Evolutionary conservation across 2,329 filamentous ascomycete species (phyloP).

Genomic region (Pseudocercospora vitis): DNA sequence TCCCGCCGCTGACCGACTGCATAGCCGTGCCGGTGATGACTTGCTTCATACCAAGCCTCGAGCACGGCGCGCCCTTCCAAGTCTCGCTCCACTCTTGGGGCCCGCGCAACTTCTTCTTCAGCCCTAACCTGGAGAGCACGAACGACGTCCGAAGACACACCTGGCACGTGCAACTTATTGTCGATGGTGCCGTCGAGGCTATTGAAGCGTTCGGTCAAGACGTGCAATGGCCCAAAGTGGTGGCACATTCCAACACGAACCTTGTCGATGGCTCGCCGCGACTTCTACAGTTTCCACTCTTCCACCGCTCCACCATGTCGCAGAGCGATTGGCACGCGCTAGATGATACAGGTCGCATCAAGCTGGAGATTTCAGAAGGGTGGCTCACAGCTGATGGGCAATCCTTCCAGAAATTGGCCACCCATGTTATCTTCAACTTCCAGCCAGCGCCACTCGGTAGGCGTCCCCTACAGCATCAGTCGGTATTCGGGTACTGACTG

Average conservation of each 20-base stretch:
- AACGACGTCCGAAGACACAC: constrained; percentile 13
- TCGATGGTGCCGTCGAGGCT: constrained; percentile 59
- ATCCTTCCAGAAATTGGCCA: constrained; percentile 65
- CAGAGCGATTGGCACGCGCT: constrained; percentile 71
- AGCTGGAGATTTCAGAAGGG: constrained; percentile 72
- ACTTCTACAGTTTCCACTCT: constrained; percentile 68
- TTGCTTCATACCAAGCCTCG: constrained; percentile 68
- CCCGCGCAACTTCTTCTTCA: constrained; percentile 45
- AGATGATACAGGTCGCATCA: constrained; percentile 73
- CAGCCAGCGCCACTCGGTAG: constrained; percentile 78
- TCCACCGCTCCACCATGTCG: constrained; percentile 67
- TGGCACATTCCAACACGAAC: constrained; percentile 12
- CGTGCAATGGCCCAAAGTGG: constrained; percentile 52
- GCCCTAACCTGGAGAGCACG: not conserved
- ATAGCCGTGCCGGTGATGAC: constrained; percentile 51
- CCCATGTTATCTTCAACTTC: constrained; percentile 76
- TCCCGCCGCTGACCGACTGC: no score
- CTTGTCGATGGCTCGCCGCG: constrained; percentile 35
- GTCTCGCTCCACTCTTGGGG: constrained; percentile 76
- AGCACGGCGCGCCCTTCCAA: constrained; percentile 60
- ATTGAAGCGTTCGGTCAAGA: constrained; percentile 59
- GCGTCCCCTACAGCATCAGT: constrained; percentile 27
- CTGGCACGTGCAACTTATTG: constrained; percentile 59
- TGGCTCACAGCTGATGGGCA: constrained; percentile 42
- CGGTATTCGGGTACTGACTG: constrained; percentile 1